Conservation (phyloP, 768 basidiomycete species). For the Cubamyces sp. region DNA sequence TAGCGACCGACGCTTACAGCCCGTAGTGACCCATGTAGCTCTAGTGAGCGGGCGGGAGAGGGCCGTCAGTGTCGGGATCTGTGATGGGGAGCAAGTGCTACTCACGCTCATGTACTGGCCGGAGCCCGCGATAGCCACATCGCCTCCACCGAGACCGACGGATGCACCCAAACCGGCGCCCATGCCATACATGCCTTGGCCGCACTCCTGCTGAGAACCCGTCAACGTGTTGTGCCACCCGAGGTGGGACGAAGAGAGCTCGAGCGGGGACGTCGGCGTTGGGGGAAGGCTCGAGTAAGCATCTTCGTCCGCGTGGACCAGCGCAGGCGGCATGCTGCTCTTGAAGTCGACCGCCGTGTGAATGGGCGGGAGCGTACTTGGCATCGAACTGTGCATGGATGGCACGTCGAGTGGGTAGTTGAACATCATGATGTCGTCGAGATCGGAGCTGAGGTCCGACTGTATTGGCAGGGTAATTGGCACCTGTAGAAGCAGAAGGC, state of each 20-base stretch:
- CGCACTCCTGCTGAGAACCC: constrained; percentile 5
- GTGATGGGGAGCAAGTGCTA: not conserved
- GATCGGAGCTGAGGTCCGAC: constrained; percentile 29
- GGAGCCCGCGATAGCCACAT: constrained; percentile 17
- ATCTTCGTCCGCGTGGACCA: constrained; percentile 33
- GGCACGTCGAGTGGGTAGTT: constrained; percentile 20
- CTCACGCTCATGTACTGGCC: constrained; percentile 21
- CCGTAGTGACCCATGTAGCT: constrained; percentile 12
- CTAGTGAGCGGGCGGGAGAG: not conserved
- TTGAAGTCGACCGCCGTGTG: constrained; percentile 3
- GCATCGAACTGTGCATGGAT: constrained; percentile 7
- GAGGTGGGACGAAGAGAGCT: constrained; percentile 15
- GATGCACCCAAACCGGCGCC: constrained; percentile 4
- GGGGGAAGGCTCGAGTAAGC: constrained; percentile 35
- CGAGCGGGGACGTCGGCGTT: constrained; percentile 25
- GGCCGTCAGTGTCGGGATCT: not conserved
- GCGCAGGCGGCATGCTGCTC: constrained; percentile 22
- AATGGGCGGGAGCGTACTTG: constrained; percentile 17
- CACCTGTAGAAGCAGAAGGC: not conserved
- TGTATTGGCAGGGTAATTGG: not conserved
- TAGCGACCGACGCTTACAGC: not conserved
- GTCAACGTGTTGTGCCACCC: constrained; percentile 16
- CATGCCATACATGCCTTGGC: constrained; percentile 14
- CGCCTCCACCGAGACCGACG: constrained; percentile 9
- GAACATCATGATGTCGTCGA: constrained; percentile 30